Evolutionary conservation across 176 grass and related monocot species (phyloP), one percentile per base, ranked within the genome.

Genomic region (Oryza meridionalis): DNA sequence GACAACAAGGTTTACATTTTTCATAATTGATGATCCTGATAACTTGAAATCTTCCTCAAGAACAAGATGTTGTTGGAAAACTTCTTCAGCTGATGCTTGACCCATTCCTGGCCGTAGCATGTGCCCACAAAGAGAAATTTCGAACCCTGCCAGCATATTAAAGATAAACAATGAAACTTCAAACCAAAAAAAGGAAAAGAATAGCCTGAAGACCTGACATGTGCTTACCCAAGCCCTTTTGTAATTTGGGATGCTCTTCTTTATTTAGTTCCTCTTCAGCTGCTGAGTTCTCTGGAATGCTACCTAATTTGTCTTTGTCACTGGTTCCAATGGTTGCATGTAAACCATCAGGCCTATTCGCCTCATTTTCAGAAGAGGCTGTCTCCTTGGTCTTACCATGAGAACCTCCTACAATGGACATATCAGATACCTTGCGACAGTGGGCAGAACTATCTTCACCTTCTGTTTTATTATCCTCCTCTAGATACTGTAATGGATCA

Each of bases 51-150:
- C 88, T 44, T 90, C 93, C 78, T 92, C 87, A 79, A 77, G 70
- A 47, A 96, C 86, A 85, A 89, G 80, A 92, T 99, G 84, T 21
- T 92, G 87, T 85, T 88, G 75, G 80, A 99, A 99, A 4, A 63
- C 80, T 88, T 99, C 90, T 81, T 96, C 85, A 40, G 97, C 93
- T 84, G 91, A 94, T 79, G 83, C 84, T 77, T 0, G 75, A 8
- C 93, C 97, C 85, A 99, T 96, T 64, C 93, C 89, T 78, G 90
- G 81, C 22, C 51, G 89, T 86, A 99, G 70, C 49, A 99, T 69
- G 84, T 92, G 88, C 44, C 93, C 93, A 86, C 97, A 99, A 69
- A 94, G 90, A 79, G 97, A 99, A 86, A 99, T 94, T 79, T 94
- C 91, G 66, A 93, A 87, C 66, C 89, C 97, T 99, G 87, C 59